phyloP scores from a whole-genome alignment of 2,329 filamentous ascomycete genomes.

The Xylaria sp. region DNA sequence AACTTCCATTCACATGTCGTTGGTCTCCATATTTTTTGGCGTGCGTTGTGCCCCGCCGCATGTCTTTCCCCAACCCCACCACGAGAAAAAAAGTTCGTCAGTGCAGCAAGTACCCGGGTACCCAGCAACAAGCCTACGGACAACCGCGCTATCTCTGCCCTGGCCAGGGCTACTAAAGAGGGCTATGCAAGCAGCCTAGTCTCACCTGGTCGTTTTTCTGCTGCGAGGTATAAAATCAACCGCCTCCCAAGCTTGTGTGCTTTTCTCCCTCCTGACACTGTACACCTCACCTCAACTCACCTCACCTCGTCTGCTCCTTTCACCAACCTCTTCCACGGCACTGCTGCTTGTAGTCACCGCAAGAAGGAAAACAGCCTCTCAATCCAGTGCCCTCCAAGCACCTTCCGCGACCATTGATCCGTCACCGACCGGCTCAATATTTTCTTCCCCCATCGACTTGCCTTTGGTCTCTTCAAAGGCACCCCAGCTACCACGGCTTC shows the following conservation, averaged over 20 bases:
- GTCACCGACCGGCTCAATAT: conserved; percentile 12
- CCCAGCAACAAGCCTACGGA: not conserved
- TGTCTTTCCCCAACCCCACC: conserved; percentile 11
- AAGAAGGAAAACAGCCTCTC: not conserved
- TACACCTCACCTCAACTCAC: not conserved
- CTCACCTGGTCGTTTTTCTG: not conserved
- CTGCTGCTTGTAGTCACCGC: not conserved
- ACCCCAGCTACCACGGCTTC: conserved; percentile 64
- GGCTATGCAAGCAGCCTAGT: conserved; percentile 16
- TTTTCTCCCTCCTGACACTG: not conserved
- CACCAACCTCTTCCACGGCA: not conserved
- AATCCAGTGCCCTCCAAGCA: not conserved
- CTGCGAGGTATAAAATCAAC: conserved; percentile 9
- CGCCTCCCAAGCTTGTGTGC: not conserved
- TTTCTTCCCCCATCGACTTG: conserved; percentile 42
- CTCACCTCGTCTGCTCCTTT: not conserved
- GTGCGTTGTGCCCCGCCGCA: not conserved
- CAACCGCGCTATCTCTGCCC: not conserved
- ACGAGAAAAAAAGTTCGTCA: conserved; percentile 12
- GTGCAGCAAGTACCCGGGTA: not conserved
- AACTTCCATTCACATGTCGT: conserved; percentile 16
- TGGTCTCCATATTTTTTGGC: conserved; percentile 12
- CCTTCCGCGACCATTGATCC: conserved; percentile 4
- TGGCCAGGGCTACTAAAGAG: not conserved
- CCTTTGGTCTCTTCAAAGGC: conserved; percentile 75